Percentiles rank a stretch among this genome's conserved stretches.
Evolutionary conservation across 2,329 filamentous ascomycete species (phyloP).

Genomic region (Penicillium glabrum): DNA sequence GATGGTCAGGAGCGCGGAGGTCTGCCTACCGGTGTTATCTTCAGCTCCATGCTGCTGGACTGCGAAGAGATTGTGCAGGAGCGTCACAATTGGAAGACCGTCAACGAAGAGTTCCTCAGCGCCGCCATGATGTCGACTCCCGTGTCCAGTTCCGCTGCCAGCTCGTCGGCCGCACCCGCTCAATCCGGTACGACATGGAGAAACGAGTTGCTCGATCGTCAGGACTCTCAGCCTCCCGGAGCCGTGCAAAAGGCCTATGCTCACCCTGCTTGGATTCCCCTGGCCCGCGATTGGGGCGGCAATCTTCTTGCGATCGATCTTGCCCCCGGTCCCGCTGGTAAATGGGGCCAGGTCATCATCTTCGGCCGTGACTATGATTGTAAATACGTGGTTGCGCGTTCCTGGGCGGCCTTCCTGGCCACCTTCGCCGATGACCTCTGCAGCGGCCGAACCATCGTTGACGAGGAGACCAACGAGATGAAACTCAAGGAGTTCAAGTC

Average conservation of each 20-base stretch:
- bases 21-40: conserved; percentile 85
- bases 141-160: conserved; percentile 67
- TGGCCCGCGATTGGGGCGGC: conserved; percentile 96
- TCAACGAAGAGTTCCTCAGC: conserved; percentile 84
- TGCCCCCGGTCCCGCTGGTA: conserved; percentile 82
- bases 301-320: conserved; percentile 96
- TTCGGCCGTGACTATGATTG: conserved; percentile 98
- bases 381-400: conserved; percentile 93
- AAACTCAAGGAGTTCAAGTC: conserved; percentile 91
- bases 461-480: conserved; percentile 87
- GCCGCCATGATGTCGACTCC: conserved; percentile 58
- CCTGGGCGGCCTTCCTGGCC: conserved; percentile 85
- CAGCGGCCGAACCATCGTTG: conserved; percentile 86
- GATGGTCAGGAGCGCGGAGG: conserved; percentile 97
- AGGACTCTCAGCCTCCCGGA: conserved; percentile 83
- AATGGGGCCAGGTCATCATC: conserved; percentile 95
- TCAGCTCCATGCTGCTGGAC: conserved; percentile 91
- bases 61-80: conserved; percentile 98
- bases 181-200: conserved; percentile 67
- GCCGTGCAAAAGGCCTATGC: conserved; percentile 90
- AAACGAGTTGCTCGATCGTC: conserved; percentile 77
- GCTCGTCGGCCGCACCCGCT: conserved; percentile 63
- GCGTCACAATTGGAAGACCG: conserved; percentile 93
- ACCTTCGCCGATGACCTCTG: conserved; percentile 85
- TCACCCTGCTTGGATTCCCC: conserved; percentile 91